Conservation (phyloP, 371 early-diverging fungal species). For the Mucor piriformis region DNA sequence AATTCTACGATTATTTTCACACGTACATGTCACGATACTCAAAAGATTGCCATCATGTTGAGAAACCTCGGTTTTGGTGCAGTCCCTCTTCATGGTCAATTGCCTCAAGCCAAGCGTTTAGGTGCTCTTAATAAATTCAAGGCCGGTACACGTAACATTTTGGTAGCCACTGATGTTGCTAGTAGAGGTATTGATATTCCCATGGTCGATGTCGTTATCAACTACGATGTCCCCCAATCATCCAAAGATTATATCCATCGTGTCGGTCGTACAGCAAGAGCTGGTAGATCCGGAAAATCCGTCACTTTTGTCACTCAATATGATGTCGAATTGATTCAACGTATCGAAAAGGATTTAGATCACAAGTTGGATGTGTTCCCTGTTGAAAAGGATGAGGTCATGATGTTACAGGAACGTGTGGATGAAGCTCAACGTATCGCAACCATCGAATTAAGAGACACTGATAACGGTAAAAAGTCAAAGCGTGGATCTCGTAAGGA, state of each 20-base stretch:
- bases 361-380: slow-evolving; percentile 87
- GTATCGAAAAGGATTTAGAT: slow-evolving; percentile 88
- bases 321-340: slow-evolving; percentile 92
- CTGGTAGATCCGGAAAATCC: slow-evolving; percentile 91
- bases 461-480: slow-evolving; percentile 57
- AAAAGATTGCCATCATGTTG: slow-evolving; percentile 84
- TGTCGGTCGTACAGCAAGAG: slow-evolving; percentile 97
- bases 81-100: slow-evolving; percentile 92
- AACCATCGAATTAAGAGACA: slow-evolving; percentile 68
- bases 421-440: slow-evolving; percentile 90
- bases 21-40: slow-evolving; percentile 84
- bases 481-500: slow-evolving; percentile 47
- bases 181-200: slow-evolving; percentile 97
- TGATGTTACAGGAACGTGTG: slow-evolving; percentile 93
- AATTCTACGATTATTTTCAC: slow-evolving; percentile 92
- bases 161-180: slow-evolving; percentile 98
- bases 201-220: slow-evolving; percentile 92
- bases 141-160: slow-evolving; percentile 78
- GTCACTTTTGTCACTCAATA: slow-evolving; percentile 98
- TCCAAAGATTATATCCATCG: slow-evolving; percentile 97
- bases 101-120: slow-evolving; percentile 90
- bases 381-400: slow-evolving; percentile 80
- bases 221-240: slow-evolving; percentile 95
- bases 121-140: slow-evolving; percentile 93
- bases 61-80: slow-evolving; percentile 91